A percentile compares a stretch with the other conserved stretches of the same genome.
Conservation (phyloP, 768 basidiomycete species). For the Favolaschia claudopus region DNA sequence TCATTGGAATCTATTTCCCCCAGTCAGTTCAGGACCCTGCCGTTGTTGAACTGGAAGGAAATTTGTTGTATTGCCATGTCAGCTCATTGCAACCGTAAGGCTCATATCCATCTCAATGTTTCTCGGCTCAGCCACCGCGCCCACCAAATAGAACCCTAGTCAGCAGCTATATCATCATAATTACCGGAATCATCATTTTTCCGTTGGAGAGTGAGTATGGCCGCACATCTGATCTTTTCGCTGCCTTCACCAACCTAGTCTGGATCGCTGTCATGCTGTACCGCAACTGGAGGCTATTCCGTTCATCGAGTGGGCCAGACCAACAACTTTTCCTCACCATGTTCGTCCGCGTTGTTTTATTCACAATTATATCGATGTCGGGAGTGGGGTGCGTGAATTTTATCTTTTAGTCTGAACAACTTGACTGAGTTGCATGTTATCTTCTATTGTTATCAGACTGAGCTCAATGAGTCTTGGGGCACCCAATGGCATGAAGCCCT, state of each 20-base stretch:
- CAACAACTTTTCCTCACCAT: slow-evolving; percentile 6
- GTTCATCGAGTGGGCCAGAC: neutral
- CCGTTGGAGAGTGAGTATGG: slow-evolving; percentile 6
- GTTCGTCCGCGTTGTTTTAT: slow-evolving; percentile 11
- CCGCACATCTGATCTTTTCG: too few relatives aligned
- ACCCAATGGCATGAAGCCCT: neutral
- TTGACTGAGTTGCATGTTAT: neutral
- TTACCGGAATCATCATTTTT: slow-evolving; percentile 1
- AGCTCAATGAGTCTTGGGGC: neutral
- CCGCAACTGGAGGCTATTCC: slow-evolving; percentile 12
- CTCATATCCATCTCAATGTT: neutral
- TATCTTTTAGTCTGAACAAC: too few relatives aligned
- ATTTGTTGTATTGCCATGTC: slow-evolving; percentile 13
- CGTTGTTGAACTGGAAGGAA: neutral
- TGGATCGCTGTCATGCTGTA: slow-evolving; percentile 10
- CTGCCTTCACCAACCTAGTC: neutral
- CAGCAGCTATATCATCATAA: neutral
- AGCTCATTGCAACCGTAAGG: slow-evolving; percentile 2
- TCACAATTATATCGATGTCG: slow-evolving; percentile 2
- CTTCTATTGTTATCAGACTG: neutral
- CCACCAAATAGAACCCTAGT: neutral
- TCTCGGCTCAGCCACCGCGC: neutral
- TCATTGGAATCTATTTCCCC: neutral
- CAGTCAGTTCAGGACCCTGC: neutral
- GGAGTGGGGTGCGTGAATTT: slow-evolving; percentile 7